Evolutionary conservation across 2,329 filamentous ascomycete genomes (phyloP), one percentile per base, ranked within the genome.

Genomic region (Helminthosporium solani): DNA sequence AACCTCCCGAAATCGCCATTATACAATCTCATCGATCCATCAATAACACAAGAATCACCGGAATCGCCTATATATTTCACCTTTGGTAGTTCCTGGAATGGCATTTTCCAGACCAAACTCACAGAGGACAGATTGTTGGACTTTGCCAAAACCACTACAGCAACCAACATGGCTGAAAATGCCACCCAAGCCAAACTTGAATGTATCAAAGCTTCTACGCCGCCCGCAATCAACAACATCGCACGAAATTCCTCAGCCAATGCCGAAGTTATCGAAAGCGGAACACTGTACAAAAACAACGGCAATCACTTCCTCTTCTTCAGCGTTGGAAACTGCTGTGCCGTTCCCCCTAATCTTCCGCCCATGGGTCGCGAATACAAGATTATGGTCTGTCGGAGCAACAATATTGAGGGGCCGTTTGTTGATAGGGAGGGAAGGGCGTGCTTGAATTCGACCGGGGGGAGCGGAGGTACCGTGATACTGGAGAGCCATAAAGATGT

Each of bases 81-180:
- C 46, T 88, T 87, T 50, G 85, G 85, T 16, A 83, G 79, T 19
- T 87, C 83, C 73, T 88, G 84, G 83, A 64, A 72, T 3, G 79
- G 81, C 55, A 78, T 87, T 49, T 84, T 80, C 67, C 83, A 85
- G 58, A 79, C 81, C 0, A 60, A 70, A 8, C 72, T 86, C 15
- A n/a, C 37, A 2, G 5, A 6, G 14, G 28, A 31, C 28, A 12
- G 14, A 31, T n/a, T 31, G 12, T n/a, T 31, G 9, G 28, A 31
- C 14, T 31, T 31, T 25, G 9, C 23, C 6, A 25, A 25, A 25
- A 5, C 23, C 30, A 30, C 23, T 16, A 19, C 37, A 15, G 15
- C 11, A 16, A 12, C n/a, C 23, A 31, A 25, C n/a, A 11, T 18
- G 7, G 18, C 3, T 4, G 19, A n/a, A 11, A 9, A 15, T 19